A percentile compares a stretch with the other conserved stretches of the same genome.
phyloP scores from a whole-genome alignment of 2,329 filamentous ascomycete species.

The Ophiostoma himal-ulmi region DNA sequence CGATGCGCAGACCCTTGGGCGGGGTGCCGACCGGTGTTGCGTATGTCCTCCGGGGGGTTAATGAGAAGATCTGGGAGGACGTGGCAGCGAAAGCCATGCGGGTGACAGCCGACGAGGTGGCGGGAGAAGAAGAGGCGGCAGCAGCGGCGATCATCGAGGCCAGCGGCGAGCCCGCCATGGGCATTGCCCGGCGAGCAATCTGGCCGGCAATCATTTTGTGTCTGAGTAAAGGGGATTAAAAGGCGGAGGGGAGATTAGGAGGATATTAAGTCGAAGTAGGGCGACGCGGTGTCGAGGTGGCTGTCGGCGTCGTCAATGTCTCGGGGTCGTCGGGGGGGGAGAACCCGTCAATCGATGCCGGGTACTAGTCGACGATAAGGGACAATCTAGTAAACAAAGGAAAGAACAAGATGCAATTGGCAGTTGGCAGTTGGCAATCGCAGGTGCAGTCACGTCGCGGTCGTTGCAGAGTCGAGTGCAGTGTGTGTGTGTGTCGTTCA shows the following conservation, averaged over 20 bases:
- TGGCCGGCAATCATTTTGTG: slow-evolving; percentile 25
- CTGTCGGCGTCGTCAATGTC: slow-evolving; percentile 1
- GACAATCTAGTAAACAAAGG: neutral
- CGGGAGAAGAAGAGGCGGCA: slow-evolving; percentile 13
- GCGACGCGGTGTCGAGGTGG: neutral
- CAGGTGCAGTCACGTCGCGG: neutral
- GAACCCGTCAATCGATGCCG: slow-evolving; percentile 3
- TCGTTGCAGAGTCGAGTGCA: neutral
- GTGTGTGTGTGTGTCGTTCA: neutral
- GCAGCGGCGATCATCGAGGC: slow-evolving; percentile 16
- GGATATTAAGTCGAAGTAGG: neutral
- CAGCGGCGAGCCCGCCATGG: slow-evolving; percentile 10
- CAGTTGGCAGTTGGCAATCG: neutral
- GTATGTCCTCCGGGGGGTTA: slow-evolving; percentile 35
- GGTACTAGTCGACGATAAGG: neutral
- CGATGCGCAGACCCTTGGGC: slow-evolving; percentile 73
- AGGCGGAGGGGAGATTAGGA: neutral
- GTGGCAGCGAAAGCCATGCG: slow-evolving; percentile 11
- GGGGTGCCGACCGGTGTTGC: slow-evolving; percentile 73
- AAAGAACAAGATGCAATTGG: neutral
- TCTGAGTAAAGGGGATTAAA: slow-evolving; percentile 8
- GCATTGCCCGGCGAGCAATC: slow-evolving; percentile 24
- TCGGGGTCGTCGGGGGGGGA: neutral
- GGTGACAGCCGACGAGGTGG: slow-evolving; percentile 11
- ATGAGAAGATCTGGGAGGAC: slow-evolving; percentile 14